phyloP scores from a whole-genome alignment of 805 yeast genomes.

The Monosporozyma aquatica region DNA sequence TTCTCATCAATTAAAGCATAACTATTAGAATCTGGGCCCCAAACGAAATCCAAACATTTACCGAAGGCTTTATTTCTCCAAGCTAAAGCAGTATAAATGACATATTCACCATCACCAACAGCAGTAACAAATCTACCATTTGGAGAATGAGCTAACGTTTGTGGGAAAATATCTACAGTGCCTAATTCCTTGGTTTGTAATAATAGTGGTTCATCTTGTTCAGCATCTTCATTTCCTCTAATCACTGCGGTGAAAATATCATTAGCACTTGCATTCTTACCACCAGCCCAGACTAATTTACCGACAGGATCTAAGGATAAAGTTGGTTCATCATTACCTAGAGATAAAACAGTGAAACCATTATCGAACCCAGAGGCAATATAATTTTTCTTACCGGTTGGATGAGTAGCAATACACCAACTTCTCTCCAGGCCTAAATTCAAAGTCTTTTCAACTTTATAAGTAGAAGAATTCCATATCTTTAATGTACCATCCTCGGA shows the following conservation, averaged over 20 bases:
- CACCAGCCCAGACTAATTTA: slow-evolving; percentile 72
- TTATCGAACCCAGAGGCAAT: slow-evolving; percentile 92
- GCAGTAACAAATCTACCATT: slow-evolving; percentile 96
- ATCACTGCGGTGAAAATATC: slow-evolving; percentile 82
- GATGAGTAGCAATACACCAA: slow-evolving; percentile 83
- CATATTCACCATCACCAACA: slow-evolving; percentile 96
- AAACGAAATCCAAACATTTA: slow-evolving; percentile 78
- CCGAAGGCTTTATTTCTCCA: slow-evolving; percentile 97
- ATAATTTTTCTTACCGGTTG: slow-evolving; percentile 55
- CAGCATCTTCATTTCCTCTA: slow-evolving; percentile 54
- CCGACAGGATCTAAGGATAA: slow-evolving; percentile 90
- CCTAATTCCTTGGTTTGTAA: slow-evolving; percentile 86
- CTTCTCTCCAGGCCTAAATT: slow-evolving; percentile 91
- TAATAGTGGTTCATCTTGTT: slow-evolving; percentile 74
- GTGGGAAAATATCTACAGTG: slow-evolving; percentile 88
- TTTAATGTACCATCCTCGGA: slow-evolving; percentile 93
- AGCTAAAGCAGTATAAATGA: slow-evolving; percentile 90
- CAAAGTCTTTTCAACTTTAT: slow-evolving; percentile 84
- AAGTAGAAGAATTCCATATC: slow-evolving; percentile 91
- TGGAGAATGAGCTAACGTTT: slow-evolving; percentile 81
- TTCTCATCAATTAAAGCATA: slow-evolving; percentile 74
- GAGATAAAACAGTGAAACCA: slow-evolving; percentile 78
- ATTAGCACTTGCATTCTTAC: slow-evolving; percentile 51
- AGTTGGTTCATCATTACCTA: slow-evolving; percentile 92
- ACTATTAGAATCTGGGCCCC: slow-evolving; percentile 87